Percentiles rank a stretch among this genome's conserved stretches.
These are phyloP conservation scores for Chenopodium suecicum DNA, from an alignment of 148 eudicot species.

Conservation along the genomic window DNA sequence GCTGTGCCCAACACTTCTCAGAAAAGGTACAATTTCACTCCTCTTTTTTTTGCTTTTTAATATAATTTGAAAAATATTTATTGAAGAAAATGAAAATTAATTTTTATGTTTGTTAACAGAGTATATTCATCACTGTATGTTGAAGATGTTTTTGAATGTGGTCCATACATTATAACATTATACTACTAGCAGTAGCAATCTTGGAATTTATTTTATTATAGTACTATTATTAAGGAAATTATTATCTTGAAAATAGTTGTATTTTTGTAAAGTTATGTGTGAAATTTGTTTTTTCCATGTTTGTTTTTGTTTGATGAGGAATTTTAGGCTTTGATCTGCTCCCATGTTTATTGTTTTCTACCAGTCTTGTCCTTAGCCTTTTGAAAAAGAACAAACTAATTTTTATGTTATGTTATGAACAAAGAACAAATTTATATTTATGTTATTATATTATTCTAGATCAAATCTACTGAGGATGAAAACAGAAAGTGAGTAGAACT, in stretches of 20 bases:
- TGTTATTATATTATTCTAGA: not conserved
- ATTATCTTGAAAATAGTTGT: not conserved
- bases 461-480: not conserved
- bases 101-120: slow-evolving; percentile 33
- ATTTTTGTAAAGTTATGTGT: not conserved
- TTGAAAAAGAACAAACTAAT: slow-evolving; percentile 13
- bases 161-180: not conserved
- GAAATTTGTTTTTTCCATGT: not conserved
- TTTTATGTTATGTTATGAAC: not conserved
- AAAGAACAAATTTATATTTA: slow-evolving; percentile 10
- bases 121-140: slow-evolving; percentile 47
- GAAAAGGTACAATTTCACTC: slow-evolving; percentile 60
- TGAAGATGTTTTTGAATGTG: slow-evolving; percentile 14
- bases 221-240: slow-evolving; percentile 13
- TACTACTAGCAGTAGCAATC: not conserved
- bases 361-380: slow-evolving; percentile 11
- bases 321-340: slow-evolving; percentile 25
- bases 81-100: too few relatives aligned
- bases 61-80: too few relatives aligned
- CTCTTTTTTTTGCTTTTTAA: slow-evolving; percentile 17
- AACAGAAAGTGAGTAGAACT: too few relatives aligned
- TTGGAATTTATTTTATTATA: slow-evolving; percentile 1
- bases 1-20: slow-evolving; percentile 78
- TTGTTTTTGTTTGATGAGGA: slow-evolving; percentile 24
- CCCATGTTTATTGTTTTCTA: not conserved